Evolutionary conservation across 768 basidiomycete genomes (phyloP).

Genomic region (Cystofilobasidium bisporidii): DNA sequence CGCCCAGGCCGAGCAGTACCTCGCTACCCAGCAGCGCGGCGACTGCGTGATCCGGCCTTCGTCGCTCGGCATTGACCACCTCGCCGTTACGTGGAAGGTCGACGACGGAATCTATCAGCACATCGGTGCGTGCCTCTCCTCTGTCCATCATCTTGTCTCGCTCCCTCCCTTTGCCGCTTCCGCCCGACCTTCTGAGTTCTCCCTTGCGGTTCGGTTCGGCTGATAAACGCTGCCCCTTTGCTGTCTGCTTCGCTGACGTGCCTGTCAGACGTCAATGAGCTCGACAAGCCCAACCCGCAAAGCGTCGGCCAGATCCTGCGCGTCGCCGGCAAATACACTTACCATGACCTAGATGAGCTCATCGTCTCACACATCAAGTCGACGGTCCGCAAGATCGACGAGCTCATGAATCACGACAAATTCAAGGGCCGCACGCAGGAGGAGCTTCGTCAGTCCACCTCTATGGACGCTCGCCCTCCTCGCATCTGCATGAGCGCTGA

Average conservation of each 20-base stretch:
- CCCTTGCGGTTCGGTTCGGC: neutral
- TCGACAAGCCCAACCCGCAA: conserved; percentile 42
- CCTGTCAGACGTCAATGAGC: conserved; percentile 41
- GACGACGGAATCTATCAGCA: conserved; percentile 93
- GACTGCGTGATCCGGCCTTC: conserved; percentile 95
- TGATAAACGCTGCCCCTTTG: neutral
- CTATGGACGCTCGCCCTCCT: neutral
- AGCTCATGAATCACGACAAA: conserved; percentile 89
- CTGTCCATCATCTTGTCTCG: neutral
- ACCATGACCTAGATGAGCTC: conserved; percentile 89
- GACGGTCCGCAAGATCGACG: conserved; percentile 84
- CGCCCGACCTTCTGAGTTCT: no score
- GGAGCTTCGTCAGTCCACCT: conserved; percentile 62
- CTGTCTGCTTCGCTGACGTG: neutral
- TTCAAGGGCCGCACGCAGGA: conserved; percentile 81
- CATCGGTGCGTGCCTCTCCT: conserved; percentile 60
- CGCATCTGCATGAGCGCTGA: no score
- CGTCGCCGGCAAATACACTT: conserved; percentile 53
- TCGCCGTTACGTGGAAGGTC: conserved; percentile 98
- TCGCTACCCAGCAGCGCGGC: conserved; percentile 83
- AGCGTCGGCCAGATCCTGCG: conserved; percentile 39
- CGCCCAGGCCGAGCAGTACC: conserved; percentile 73
- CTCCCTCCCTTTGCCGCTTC: neutral
- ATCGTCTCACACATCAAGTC: conserved; percentile 95
- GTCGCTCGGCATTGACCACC: conserved; percentile 82